phyloP scores from a whole-genome alignment of 345 rosid genomes.

The Melaleuca quinquenervia region DNA sequence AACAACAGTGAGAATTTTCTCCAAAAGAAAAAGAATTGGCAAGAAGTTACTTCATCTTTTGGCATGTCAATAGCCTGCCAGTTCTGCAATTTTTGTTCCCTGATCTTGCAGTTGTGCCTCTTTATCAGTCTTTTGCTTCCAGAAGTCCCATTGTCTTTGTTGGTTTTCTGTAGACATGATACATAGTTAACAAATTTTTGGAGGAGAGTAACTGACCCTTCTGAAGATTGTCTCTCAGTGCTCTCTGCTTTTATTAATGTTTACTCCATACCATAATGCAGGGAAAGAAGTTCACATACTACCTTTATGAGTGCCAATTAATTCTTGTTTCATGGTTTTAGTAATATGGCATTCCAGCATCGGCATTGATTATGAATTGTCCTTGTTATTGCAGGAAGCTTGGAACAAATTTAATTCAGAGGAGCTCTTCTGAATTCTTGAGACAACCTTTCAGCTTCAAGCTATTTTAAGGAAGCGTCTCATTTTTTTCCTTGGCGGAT shows the following conservation, averaged over 20 bases:
- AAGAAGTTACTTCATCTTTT: not conserved
- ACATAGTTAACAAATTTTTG: not conserved
- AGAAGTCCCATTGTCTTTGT: not conserved
- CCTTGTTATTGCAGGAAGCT: conserved; percentile 23
- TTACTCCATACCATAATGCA: not conserved
- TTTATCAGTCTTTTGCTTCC: not conserved
- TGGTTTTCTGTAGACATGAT: not conserved
- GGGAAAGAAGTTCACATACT: not conserved
- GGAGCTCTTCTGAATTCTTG: conserved; percentile 25
- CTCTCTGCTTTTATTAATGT: not conserved
- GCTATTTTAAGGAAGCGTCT: not conserved
- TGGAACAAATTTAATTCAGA: conserved; percentile 42
- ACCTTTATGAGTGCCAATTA: not conserved
- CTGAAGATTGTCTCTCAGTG: not conserved
- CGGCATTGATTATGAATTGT: not conserved
- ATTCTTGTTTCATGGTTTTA: not conserved
- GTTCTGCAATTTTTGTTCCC: not conserved
- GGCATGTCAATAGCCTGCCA: not conserved
- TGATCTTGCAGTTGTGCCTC: not conserved
- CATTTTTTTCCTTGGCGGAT: not conserved
- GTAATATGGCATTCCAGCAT: not conserved
- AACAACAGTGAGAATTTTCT: not conserved
- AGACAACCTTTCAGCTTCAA: not conserved
- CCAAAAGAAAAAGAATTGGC: not conserved
- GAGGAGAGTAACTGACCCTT: not conserved